Evolutionary conservation across 2,329 filamentous ascomycete genomes (phyloP).

Genomic region (Gyromitra esculenta): DNA sequence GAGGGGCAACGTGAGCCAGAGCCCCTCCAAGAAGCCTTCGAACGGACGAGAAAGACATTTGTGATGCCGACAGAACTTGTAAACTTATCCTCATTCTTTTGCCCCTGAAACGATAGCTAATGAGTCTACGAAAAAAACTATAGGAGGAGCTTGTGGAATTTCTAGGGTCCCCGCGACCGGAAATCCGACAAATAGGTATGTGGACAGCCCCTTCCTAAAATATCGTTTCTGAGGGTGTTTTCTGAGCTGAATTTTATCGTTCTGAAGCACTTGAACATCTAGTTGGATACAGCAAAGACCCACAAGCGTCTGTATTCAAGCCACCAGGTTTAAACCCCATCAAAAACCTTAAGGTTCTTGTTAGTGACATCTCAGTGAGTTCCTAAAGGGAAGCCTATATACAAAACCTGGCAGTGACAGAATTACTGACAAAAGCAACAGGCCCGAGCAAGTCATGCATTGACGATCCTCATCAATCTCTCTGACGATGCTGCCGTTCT

Average conservation of each 20-base stretch:
- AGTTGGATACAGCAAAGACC: slow-evolving; percentile 79
- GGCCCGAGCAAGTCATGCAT: slow-evolving; percentile 90
- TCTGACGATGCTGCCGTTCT: slow-evolving; percentile 80
- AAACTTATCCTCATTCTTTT: slow-evolving; percentile 25
- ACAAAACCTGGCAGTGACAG: neutral
- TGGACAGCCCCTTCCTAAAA: neutral
- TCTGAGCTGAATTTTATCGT: slow-evolving; percentile 52
- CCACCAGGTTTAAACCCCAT: slow-evolving; percentile 78
- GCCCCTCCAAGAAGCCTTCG: slow-evolving; percentile 32
- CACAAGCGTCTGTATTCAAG: slow-evolving; percentile 85
- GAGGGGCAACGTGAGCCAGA: slow-evolving; percentile 29
- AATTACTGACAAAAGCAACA: slow-evolving; percentile 60
- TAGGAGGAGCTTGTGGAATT: slow-evolving; percentile 83
- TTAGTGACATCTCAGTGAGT: slow-evolving; percentile 80
- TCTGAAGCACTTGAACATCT: slow-evolving; percentile 79
- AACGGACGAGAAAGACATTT: slow-evolving; percentile 39
- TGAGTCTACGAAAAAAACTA: slow-evolving; percentile 16
- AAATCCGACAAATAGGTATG: slow-evolving; percentile 82
- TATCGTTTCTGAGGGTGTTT: no score
- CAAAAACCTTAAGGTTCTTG: slow-evolving; percentile 84
- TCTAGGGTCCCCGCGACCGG: slow-evolving; percentile 88
- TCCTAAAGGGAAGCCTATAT: neutral
- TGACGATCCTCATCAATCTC: slow-evolving; percentile 89
- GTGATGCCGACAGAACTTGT: slow-evolving; percentile 77
- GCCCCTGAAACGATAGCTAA: slow-evolving; percentile 40